Percentiles rank a stretch among this genome's conserved stretches.
phyloP scores from a whole-genome alignment of 345 rosid genomes.

The Ceriops tagal region DNA sequence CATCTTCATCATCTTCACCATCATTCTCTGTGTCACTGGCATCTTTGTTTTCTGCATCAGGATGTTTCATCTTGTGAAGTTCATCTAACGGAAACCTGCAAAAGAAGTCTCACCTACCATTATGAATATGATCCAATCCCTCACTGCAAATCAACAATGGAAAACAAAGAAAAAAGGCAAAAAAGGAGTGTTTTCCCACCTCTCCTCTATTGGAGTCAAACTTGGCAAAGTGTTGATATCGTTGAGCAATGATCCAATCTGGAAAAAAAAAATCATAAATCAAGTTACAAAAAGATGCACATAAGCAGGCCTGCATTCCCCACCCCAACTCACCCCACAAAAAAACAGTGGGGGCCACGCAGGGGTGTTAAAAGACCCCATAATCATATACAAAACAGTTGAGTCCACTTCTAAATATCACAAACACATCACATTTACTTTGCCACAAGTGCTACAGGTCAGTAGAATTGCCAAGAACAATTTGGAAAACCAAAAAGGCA shows the following conservation, averaged over 20 bases:
- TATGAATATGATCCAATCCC: background rate
- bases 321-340: background rate
- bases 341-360: too few species aligned
- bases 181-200: conserved; percentile 22
- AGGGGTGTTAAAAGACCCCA: too few species aligned
- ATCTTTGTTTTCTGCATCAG: conserved; percentile 50
- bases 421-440: too few species aligned
- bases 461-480: too few species aligned
- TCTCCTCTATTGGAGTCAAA: conserved; percentile 35
- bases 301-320: background rate
- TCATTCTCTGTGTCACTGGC: conserved; percentile 51
- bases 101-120: background rate
- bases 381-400: too few species aligned
- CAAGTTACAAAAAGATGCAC: background rate
- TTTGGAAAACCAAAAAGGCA: too few species aligned
- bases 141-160: too few species aligned
- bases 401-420: too few species aligned
- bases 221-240: conserved; percentile 20
- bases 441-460: too few species aligned
- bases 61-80: conserved; percentile 28
- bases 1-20: conserved; percentile 40
- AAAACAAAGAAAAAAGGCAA: background rate
- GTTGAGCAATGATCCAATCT: conserved; percentile 35
- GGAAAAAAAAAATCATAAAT: conserved; percentile 10
- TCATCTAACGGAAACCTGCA: conserved; percentile 44